Percentiles rank a stretch among this genome's conserved stretches.
Evolutionary conservation across 2,329 filamentous ascomycete species (phyloP).

Genomic region (Blastomyces gilchristii): DNA sequence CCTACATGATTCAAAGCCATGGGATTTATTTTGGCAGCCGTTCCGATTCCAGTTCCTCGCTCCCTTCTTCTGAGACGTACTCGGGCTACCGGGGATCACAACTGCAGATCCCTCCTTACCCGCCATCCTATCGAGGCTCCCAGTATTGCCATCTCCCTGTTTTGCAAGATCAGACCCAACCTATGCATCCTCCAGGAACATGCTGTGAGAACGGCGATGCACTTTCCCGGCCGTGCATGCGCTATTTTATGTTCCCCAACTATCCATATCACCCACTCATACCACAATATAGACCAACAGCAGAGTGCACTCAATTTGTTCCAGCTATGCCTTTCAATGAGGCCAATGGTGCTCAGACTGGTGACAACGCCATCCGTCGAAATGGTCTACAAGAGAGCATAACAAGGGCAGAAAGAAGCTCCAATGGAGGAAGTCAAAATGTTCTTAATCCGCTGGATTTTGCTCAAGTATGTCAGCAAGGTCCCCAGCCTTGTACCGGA

Average conservation of each 20-base stretch:
- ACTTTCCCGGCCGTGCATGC: too few relatives aligned
- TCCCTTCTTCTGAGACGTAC: not conserved
- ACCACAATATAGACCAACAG: not conserved
- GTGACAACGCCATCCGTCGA: not conserved
- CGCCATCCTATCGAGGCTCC: not conserved
- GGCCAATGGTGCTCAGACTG: not conserved
- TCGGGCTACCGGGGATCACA: not conserved
- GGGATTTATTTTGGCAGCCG: conserved; percentile 2
- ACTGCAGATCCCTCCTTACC: not conserved
- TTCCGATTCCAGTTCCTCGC: not conserved
- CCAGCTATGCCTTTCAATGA: not conserved
- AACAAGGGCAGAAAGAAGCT: not conserved
- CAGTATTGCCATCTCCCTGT: not conserved
- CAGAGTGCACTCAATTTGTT: not conserved
- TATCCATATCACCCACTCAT: not conserved
- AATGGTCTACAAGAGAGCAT: not conserved
- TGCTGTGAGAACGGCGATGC: not conserved
- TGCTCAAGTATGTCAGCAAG: not conserved
- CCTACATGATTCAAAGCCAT: not conserved
- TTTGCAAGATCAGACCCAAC: not conserved
- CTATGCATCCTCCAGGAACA: not conserved
- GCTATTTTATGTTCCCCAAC: not conserved
- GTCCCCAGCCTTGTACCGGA: not conserved
- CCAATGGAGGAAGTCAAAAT: not conserved
- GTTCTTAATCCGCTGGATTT: not conserved